Conservation (phyloP, 306 rosid genomes). For the Boehmeria nivea region DNA sequence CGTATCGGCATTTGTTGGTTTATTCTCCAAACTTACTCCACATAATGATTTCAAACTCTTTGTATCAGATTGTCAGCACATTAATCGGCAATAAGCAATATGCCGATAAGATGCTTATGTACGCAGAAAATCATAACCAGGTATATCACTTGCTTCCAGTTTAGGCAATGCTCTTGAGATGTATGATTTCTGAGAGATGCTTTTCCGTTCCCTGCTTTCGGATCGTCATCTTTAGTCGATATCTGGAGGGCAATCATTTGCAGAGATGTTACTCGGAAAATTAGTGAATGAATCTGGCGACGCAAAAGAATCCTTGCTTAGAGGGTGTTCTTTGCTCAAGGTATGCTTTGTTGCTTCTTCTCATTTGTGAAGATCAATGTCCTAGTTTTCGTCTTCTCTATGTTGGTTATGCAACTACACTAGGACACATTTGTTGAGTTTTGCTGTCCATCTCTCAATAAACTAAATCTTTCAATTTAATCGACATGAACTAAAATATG, state of each 20-base stretch:
- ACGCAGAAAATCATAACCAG: conserved; percentile 93
- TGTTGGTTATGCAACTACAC: conserved; percentile 2
- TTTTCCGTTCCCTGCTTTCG: neutral
- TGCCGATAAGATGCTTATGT: conserved; percentile 68
- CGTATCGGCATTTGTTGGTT: conserved; percentile 9
- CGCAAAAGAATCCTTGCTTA: conserved; percentile 45
- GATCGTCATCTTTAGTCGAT: conserved; percentile 57
- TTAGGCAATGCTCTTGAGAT: no score
- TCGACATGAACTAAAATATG: no score
- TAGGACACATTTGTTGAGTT: neutral
- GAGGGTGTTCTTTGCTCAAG: conserved; percentile 90
- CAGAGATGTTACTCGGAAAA: conserved; percentile 79
- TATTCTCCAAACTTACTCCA: conserved; percentile 7
- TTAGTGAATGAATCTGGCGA: conserved; percentile 37
- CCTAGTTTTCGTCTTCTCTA: no score
- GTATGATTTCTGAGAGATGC: neutral
- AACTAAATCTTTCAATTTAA: no score
- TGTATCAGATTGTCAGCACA: conserved; percentile 64
- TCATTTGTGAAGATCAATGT: no score
- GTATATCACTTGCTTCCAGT: conserved; percentile 25
- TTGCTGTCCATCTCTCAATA: no score
- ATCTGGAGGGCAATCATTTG: conserved; percentile 80
- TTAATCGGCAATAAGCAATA: conserved; percentile 54
- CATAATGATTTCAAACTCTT: conserved; percentile 10
- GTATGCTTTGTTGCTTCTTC: no score